A percentile compares a stretch with the other conserved stretches of the same genome.
These are phyloP conservation scores for Talaromyces amestolkiae DNA, from an alignment of 2,329 filamentous ascomycete genomes.

Conservation along the genomic window DNA sequence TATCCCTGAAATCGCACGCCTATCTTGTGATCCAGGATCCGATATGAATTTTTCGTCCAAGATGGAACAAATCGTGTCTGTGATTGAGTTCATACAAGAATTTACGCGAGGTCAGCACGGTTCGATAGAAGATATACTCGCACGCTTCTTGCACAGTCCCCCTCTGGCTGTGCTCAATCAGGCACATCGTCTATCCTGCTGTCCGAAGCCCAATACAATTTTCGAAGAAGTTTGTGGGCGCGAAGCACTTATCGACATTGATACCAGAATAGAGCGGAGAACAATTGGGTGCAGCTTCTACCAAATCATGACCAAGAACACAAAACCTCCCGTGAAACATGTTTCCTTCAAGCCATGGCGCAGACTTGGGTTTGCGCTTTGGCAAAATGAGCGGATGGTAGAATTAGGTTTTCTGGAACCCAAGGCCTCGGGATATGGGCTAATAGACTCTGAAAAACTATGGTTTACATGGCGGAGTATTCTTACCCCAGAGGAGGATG, in stretches of 20 bases:
- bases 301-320: background rate
- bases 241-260: background rate
- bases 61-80: background rate
- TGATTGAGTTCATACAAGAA: background rate
- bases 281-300: background rate
- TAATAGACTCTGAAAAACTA: background rate
- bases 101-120: background rate
- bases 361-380: conserved; percentile 7
- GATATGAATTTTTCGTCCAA: background rate
- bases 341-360: conserved; percentile 7
- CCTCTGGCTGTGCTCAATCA: background rate
- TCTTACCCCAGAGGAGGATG: conserved; percentile 13
- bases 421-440: background rate
- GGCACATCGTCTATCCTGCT: conserved; percentile 1
- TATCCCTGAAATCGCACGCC: background rate
- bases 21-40: background rate
- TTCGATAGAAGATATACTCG: background rate
- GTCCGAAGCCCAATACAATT: background rate
- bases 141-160: background rate
- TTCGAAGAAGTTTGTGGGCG: background rate
- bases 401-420: background rate
- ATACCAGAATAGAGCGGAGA: background rate
- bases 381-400: background rate
- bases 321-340: background rate
- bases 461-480: conserved; percentile 12